A percentile compares a stretch with the other conserved stretches of the same genome.
These are phyloP conservation scores for Elsinoe batatas DNA, from an alignment of 2,329 filamentous ascomycete genomes.

Conservation along the genomic window DNA sequence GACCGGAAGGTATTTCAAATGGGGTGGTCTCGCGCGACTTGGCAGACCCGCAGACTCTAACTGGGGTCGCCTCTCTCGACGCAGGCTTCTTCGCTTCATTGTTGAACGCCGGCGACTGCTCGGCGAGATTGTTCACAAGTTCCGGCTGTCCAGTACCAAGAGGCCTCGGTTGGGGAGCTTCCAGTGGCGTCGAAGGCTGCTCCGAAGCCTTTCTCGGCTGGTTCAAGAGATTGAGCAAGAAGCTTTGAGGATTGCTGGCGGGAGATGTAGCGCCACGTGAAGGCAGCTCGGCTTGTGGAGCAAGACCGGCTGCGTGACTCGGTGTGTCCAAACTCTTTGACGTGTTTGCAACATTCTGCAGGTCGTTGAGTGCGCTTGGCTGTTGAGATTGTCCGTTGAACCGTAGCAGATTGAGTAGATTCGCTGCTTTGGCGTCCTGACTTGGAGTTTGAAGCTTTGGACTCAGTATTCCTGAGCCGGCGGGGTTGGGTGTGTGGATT, in stretches of 20 bases:
- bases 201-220: conserved; percentile 46
- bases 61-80: conserved; percentile 21
- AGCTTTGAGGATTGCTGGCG: conserved; percentile 64
- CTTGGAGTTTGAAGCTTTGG: conserved; percentile 26
- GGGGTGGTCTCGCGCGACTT: conserved; percentile 21
- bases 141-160: conserved; percentile 36
- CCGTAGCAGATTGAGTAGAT: conserved; percentile 55
- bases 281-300: conserved; percentile 1
- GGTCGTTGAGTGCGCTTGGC: conserved; percentile 28
- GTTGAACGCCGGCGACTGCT: conserved; percentile 33
- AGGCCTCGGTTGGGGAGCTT: conserved; percentile 25
- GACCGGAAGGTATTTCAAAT: conserved; percentile 31
- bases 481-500: conserved; percentile 43
- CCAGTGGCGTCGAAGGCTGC: conserved; percentile 17
- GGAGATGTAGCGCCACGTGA: conserved; percentile 19
- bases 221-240: conserved; percentile 77
- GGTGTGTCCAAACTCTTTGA: conserved; percentile 13
- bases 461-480: conserved; percentile 49
- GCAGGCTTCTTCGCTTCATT: conserved; percentile 17
- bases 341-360: conserved; percentile 25
- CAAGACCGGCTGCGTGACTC: background rate
- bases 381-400: conserved; percentile 44
- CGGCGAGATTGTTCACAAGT: conserved; percentile 36
- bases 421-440: conserved; percentile 25
- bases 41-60: conserved; percentile 23